phyloP scores from a whole-genome alignment of 768 basidiomycete genomes.

The Neoboletus brunneissimus region DNA sequence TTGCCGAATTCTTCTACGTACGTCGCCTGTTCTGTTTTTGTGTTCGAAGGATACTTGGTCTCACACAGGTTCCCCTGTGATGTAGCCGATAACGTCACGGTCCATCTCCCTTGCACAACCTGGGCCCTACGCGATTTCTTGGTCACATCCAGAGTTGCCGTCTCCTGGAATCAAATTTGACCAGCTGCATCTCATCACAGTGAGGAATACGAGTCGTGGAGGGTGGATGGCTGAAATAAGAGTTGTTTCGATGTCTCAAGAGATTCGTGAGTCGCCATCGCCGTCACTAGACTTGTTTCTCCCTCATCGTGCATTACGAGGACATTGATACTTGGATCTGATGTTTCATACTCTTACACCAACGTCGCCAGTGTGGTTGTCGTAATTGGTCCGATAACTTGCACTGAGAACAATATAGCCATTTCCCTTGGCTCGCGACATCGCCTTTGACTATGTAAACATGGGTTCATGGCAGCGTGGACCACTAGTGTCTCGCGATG shows the following conservation, averaged over 20 bases:
- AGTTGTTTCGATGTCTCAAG: conserved; percentile 18
- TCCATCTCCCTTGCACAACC: conserved; percentile 7
- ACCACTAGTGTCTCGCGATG: neutral
- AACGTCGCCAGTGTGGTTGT: neutral
- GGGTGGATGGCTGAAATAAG: conserved; percentile 29
- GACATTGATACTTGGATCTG: conserved; percentile 4
- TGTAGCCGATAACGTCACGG: conserved; percentile 21
- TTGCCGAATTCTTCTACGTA: conserved; percentile 31
- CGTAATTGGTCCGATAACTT: conserved; percentile 1
- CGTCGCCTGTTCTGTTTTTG: conserved; percentile 4
- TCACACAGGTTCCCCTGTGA: conserved; percentile 1
- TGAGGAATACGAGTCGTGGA: conserved; percentile 27
- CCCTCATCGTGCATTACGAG: neutral
- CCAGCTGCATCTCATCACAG: conserved; percentile 23
- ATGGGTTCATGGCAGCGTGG: neutral
- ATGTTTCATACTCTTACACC: neutral
- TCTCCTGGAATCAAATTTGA: conserved; percentile 22
- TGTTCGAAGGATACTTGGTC: neutral
- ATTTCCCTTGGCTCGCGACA: neutral
- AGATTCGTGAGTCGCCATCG: conserved; percentile 7
- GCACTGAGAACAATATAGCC: conserved; percentile 3
- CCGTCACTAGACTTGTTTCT: neutral
- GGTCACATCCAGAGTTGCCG: conserved; percentile 4
- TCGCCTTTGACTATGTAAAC: neutral
- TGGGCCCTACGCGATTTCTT: conserved; percentile 22